Percentiles rank a stretch among this genome's conserved stretches.
These are phyloP conservation scores for Pinus taeda DNA, from an alignment of 75 land plant genomes.

Conservation along the genomic window DNA sequence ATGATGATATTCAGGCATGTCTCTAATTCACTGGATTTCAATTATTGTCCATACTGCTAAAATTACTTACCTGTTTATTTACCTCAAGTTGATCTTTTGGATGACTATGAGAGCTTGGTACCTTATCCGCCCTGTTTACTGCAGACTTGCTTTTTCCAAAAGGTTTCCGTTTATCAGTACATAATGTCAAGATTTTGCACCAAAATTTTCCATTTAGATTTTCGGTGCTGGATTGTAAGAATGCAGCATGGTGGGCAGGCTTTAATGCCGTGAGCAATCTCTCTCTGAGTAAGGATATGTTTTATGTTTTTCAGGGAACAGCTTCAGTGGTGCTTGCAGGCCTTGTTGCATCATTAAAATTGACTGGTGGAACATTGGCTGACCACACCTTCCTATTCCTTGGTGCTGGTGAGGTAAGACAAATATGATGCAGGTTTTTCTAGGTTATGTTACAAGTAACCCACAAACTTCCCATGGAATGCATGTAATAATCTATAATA, in stretches of 20 bases:
- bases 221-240: neutral
- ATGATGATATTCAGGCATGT: constrained; percentile 96
- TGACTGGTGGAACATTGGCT: constrained; percentile 68
- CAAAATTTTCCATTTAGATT: no score
- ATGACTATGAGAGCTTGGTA: neutral
- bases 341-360: constrained; percentile 58
- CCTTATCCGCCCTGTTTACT: neutral
- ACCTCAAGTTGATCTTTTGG: neutral
- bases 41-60: neutral
- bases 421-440: neutral
- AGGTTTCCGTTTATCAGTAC: neutral
- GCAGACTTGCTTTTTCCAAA: neutral
- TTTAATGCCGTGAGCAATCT: neutral
- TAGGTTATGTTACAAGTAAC: neutral
- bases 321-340: constrained; percentile 90
- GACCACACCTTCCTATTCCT: constrained; percentile 88
- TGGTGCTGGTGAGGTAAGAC: constrained; percentile 91
- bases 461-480: neutral
- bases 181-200: neutral
- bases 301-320: constrained; percentile 60
- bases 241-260: neutral
- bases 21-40: neutral
- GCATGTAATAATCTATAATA: no score
- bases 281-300: neutral
- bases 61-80: neutral